Evolutionary conservation across 768 basidiomycete genomes (phyloP).

Genomic region (Cystofilobasidium ferigula): DNA sequence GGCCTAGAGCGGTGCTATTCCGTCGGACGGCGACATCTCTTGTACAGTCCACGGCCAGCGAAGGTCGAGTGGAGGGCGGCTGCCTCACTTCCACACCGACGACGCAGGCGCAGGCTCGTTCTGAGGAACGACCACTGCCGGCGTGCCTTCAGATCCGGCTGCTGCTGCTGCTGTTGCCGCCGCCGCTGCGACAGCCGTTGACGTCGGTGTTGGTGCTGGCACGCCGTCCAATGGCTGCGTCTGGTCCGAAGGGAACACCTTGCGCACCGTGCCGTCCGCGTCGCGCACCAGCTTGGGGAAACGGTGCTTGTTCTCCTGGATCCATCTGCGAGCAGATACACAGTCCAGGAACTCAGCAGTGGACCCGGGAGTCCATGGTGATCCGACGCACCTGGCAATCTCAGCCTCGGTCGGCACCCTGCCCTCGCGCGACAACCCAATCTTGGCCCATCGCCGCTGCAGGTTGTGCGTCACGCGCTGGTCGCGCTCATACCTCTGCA

Average conservation of each 20-base stretch:
- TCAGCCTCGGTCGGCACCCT: neutral
- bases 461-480: slow-evolving; percentile 11
- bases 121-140: neutral
- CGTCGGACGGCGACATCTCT: no score
- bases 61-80: no score
- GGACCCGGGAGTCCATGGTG: no score
- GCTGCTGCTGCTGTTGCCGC: neutral
- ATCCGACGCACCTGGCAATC: neutral
- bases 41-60: no score
- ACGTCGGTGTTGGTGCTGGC: no score
- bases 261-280: neutral
- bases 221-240: no score
- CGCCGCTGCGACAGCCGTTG: no score
- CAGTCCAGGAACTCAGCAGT: no score
- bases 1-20: no score
- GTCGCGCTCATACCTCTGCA: slow-evolving; percentile 21
- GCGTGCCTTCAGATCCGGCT: neutral
- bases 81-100: neutral
- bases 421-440: slow-evolving; percentile 3
- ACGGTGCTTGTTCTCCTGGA: neutral
- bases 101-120: neutral
- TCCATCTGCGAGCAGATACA: neutral
- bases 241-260: neutral
- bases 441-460: slow-evolving; percentile 12
- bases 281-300: neutral